phyloP scores from a whole-genome alignment of 2,329 filamentous ascomycete genomes.

The Chaetomium olivaceum region DNA sequence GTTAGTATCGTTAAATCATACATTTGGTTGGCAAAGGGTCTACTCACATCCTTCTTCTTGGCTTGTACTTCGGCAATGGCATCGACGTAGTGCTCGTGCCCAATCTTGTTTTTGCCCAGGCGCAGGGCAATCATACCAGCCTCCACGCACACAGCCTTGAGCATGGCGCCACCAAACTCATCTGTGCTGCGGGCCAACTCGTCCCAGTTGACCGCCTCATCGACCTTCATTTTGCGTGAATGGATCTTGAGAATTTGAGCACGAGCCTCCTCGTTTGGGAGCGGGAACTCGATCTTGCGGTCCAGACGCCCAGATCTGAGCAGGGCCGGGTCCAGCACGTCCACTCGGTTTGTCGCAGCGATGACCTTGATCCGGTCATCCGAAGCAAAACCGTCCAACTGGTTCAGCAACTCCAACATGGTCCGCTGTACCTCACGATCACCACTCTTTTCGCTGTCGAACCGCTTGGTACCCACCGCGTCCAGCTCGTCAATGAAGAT shows the following conservation, averaged over 20 bases:
- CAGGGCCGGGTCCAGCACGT: conserved; percentile 88
- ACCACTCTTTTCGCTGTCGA: conserved; percentile 97
- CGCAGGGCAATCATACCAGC: conserved; percentile 98
- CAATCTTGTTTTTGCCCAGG: conserved; percentile 93
- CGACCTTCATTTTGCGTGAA: conserved; percentile 96
- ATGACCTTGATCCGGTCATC: conserved; percentile 97
- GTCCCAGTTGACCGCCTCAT: conserved; percentile 90
- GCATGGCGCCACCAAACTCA: conserved; percentile 95
- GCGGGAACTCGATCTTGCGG: conserved; percentile 96
- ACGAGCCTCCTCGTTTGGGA: conserved; percentile 95
- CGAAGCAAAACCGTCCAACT: conserved; percentile 95
- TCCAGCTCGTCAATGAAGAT: conserved; percentile 99
- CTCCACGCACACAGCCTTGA: conserved; percentile 98
- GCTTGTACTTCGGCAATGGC: conserved; percentile 94
- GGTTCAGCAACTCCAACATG: conserved; percentile 98
- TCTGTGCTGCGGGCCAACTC: conserved; percentile 95
- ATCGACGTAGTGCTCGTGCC: conserved; percentile 98
- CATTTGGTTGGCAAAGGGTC: neutral
- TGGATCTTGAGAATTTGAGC: conserved; percentile 98
- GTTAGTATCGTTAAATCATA: conserved; percentile 15
- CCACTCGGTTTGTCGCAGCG: conserved; percentile 90
- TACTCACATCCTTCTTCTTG: conserved; percentile 85
- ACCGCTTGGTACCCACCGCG: conserved; percentile 97
- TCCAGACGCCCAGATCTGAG: conserved; percentile 90
- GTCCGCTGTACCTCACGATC: conserved; percentile 97